phyloP scores from a whole-genome alignment of 345 rosid genomes.

The Citrus hindsii region DNA sequence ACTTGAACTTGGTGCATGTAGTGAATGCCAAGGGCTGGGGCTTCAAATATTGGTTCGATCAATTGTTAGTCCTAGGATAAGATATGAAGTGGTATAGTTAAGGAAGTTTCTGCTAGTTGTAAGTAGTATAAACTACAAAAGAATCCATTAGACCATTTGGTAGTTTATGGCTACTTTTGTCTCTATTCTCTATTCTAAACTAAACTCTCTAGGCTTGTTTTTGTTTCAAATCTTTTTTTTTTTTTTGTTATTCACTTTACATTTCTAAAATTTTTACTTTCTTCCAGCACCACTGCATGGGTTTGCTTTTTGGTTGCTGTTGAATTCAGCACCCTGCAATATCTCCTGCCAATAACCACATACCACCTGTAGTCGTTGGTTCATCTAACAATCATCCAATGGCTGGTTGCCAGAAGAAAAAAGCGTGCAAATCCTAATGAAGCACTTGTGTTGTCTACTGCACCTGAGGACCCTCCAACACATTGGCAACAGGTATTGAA shows the following conservation, averaged over 20 bases:
- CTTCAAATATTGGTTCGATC: not conserved
- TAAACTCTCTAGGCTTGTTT: not conserved
- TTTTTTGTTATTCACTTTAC: not conserved
- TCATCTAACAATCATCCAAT: conserved; percentile 35
- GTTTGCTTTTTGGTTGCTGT: conserved; percentile 98
- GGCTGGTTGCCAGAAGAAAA: conserved; percentile 59
- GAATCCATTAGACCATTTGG: not conserved
- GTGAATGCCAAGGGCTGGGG: not conserved
- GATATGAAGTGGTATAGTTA: not conserved
- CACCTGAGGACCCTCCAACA: conserved; percentile 92
- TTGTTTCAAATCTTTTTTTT: not conserved
- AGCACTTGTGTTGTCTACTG: conserved; percentile 74
- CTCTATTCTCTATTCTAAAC: not conserved
- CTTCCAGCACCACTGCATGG: conserved; percentile 94
- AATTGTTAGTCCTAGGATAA: not conserved
- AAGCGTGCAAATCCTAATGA: conserved; percentile 65
- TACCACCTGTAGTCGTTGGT: conserved; percentile 23
- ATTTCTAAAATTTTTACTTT: conserved; percentile 13
- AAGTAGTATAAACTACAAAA: not conserved
- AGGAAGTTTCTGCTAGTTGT: not conserved
- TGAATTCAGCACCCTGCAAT: conserved; percentile 57
- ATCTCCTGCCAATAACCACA: conserved; percentile 36
- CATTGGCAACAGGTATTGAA: conserved; percentile 93
- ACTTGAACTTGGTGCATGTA: not conserved
- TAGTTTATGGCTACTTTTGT: not conserved